Evolutionary conservation across 2,329 filamentous ascomycete genomes (phyloP).

Genomic region (Nigrograna mackinnonii): DNA sequence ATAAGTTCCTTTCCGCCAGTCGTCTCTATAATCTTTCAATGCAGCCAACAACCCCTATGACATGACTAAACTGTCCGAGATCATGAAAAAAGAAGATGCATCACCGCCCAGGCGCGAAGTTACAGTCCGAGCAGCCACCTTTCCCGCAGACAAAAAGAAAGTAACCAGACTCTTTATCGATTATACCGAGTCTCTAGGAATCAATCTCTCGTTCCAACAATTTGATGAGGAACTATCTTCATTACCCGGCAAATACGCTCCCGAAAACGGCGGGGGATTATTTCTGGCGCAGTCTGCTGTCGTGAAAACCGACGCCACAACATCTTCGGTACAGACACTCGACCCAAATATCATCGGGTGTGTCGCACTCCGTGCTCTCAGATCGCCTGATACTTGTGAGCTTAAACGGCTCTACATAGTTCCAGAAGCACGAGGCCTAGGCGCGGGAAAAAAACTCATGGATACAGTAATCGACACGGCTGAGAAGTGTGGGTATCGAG

Average conservation of each 20-base stretch:
- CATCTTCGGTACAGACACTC: too few relatives aligned
- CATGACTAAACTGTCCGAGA: too few relatives aligned
- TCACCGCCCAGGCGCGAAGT: too few relatives aligned
- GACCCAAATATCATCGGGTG: conserved; percentile 57
- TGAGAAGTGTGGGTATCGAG: conserved; percentile 51
- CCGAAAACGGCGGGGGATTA: conserved; percentile 49
- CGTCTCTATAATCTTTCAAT: too few relatives aligned
- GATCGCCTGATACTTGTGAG: conserved; percentile 45
- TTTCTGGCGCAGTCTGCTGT: too few relatives aligned
- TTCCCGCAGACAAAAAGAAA: conserved; percentile 45
- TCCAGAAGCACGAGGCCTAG: conserved; percentile 52
- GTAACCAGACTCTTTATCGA: conserved; percentile 41
- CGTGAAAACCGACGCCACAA: conserved; percentile 26
- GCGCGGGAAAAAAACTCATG: conserved; percentile 54
- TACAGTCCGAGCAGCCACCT: too few relatives aligned
- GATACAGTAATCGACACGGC: conserved; percentile 50
- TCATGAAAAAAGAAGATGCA: too few relatives aligned
- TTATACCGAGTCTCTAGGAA: conserved; percentile 48
- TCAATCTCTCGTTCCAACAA: conserved; percentile 62
- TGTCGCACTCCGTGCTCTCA: conserved; percentile 49
- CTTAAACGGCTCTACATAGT: conserved; percentile 62
- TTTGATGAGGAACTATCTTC: conserved; percentile 56
- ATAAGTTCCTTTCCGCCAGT: too few relatives aligned
- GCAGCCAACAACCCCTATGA: too few relatives aligned
- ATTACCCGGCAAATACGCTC: conserved; percentile 59